Percentiles rank a stretch among this genome's conserved stretches.
Evolutionary conservation across 805 yeast genomes (phyloP).

Genomic region (Crinitomyces ghanaensis): DNA sequence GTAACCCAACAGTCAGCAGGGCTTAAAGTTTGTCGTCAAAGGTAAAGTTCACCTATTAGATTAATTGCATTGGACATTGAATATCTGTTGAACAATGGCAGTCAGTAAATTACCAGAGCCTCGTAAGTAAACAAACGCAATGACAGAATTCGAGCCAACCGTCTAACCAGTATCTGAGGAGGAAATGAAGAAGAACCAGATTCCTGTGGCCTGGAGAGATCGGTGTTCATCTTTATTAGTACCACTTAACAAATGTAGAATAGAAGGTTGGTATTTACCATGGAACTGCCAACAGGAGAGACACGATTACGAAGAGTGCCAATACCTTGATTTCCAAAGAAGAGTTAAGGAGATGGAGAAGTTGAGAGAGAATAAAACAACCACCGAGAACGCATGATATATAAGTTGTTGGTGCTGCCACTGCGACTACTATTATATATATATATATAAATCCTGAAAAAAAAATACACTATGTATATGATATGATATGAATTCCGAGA

Average conservation of each 20-base stretch:
- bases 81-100: slow-evolving; percentile 20
- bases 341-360: slow-evolving; percentile 62
- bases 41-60: neutral
- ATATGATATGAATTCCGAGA: no score
- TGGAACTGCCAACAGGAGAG: slow-evolving; percentile 69
- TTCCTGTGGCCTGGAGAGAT: slow-evolving; percentile 73
- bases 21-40: neutral
- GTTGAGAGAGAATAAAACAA: no score
- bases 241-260: slow-evolving; percentile 52
- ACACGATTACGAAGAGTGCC: slow-evolving; percentile 78
- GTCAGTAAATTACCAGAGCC: slow-evolving; percentile 10
- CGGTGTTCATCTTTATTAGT: slow-evolving; percentile 62
- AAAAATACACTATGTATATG: slow-evolving; percentile 1
- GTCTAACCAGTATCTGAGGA: slow-evolving; percentile 52
- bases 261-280: slow-evolving; percentile 45
- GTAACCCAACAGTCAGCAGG: neutral
- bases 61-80: neutral
- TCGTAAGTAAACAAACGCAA: slow-evolving; percentile 8
- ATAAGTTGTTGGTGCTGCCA: no score
- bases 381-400: no score
- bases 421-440: no score
- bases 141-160: neutral
- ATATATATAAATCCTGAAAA: no score
- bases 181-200: slow-evolving; percentile 68
- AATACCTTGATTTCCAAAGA: slow-evolving; percentile 69